These are phyloP conservation scores for Sporothrix globosa DNA, from an alignment of 2,329 filamentous ascomycete genomes.

Conservation along the genomic window DNA sequence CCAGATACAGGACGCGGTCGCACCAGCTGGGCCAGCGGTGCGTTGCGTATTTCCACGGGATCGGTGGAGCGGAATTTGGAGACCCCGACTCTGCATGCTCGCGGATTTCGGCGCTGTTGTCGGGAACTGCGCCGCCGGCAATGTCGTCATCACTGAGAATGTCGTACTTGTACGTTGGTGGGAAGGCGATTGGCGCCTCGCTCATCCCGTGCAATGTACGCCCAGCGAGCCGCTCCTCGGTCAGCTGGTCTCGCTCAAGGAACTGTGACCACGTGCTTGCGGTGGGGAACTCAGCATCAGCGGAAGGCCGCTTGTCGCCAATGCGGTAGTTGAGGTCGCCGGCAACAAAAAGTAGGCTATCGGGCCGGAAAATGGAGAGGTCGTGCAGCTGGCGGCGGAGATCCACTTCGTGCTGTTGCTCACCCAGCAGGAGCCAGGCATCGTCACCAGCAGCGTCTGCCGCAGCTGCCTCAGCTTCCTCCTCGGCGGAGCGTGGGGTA, in stretches of 20 bases:
- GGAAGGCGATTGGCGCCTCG: constrained; percentile 76
- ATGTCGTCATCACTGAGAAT: constrained; percentile 41
- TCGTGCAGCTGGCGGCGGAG: constrained; percentile 50
- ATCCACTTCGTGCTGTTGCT: constrained; percentile 33
- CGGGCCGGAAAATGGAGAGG: constrained; percentile 72
- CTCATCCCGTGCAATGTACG: constrained; percentile 76
- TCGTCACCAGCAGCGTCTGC: constrained; percentile 36
- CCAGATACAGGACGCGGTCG: constrained; percentile 81
- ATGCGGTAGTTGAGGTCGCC: constrained; percentile 97
- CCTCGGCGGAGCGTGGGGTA: constrained; percentile 39
- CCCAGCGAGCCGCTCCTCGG: constrained; percentile 67
- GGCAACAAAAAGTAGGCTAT: constrained; percentile 78
- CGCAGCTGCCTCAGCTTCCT: constrained; percentile 44
- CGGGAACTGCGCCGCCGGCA: constrained; percentile 42
- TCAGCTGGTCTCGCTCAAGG: constrained; percentile 77
- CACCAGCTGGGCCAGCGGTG: constrained; percentile 94
- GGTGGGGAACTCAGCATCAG: constrained; percentile 66
- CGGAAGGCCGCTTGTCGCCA: constrained; percentile 64
- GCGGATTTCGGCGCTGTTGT: constrained; percentile 40
- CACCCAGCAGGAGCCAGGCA: constrained; percentile 44
- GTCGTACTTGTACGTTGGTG: constrained; percentile 92
- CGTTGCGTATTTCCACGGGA: constrained; percentile 72
- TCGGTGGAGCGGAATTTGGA: constrained; percentile 39
- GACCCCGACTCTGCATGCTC: constrained; percentile 29
- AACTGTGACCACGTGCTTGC: constrained; percentile 67